These are phyloP conservation scores for Leccinum variabile DNA, from an alignment of 1,284 basidiomycete species.

Conservation along the genomic window DNA sequence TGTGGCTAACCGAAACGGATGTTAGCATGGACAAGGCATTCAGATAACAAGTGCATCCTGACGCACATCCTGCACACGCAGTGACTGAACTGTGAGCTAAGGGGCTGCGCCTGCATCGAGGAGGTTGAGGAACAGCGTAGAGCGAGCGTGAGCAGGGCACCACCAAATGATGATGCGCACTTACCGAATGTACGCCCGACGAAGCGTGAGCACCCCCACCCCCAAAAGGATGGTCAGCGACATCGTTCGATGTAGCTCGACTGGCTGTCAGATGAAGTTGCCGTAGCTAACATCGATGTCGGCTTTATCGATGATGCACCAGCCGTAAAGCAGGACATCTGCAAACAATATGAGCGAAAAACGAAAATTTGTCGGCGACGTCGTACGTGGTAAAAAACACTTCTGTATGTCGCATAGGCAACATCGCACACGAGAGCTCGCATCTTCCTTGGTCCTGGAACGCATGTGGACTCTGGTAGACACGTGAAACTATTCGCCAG, in stretches of 20 bases:
- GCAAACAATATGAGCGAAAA: slow-evolving; percentile 6
- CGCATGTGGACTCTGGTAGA: not conserved
- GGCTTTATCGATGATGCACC: slow-evolving; percentile 21
- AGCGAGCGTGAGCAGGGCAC: too few relatives aligned
- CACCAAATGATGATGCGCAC: too few relatives aligned
- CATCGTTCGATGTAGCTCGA: slow-evolving; percentile 27
- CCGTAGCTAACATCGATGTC: slow-evolving; percentile 29
- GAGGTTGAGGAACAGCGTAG: too few relatives aligned
- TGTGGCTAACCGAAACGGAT: too few relatives aligned
- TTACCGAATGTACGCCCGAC: too few relatives aligned
- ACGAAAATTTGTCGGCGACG: slow-evolving; percentile 1
- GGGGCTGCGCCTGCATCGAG: too few relatives aligned
- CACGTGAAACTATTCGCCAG: not conserved
- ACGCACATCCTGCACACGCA: too few relatives aligned
- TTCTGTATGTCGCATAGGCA: slow-evolving; percentile 81
- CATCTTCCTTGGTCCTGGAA: slow-evolving; percentile 48
- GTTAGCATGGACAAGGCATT: too few relatives aligned
- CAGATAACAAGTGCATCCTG: too few relatives aligned
- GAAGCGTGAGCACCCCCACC: too few relatives aligned
- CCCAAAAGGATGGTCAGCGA: too few relatives aligned
- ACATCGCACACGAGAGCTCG: slow-evolving; percentile 73
- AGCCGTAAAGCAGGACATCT: slow-evolving; percentile 68
- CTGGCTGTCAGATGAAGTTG: slow-evolving; percentile 39
- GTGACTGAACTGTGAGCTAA: too few relatives aligned
- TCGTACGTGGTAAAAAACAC: slow-evolving; percentile 80